Evolutionary conservation across 768 basidiomycete species (phyloP), one percentile per base, ranked within the genome.

Genomic region (Amanita subjunquillea): DNA sequence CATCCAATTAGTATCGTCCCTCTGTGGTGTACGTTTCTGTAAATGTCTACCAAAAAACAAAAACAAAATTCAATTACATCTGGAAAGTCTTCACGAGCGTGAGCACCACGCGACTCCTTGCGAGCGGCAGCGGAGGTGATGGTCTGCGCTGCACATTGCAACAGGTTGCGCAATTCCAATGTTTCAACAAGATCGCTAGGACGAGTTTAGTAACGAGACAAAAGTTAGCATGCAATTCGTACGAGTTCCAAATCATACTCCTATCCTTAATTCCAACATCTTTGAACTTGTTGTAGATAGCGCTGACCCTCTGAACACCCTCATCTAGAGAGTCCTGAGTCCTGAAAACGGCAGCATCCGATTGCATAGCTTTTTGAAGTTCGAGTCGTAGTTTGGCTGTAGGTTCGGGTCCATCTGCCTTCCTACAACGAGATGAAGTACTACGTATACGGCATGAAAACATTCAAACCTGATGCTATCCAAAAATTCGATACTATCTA

Each of bases 181-280:
- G 94, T 98, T 73, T 99, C 96, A 56, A 98, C 78, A 54, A 99
- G 84, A 66, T 99, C 96, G 59, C 91, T 94, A 56, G 39, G n/a
- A 44, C 56, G 34, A 30, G 34, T 48, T 41, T 27, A 55, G 42
- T 23, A 27, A 27, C 37, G 34, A 37, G 12, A 27, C 48, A 32
- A n/a, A 42, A 23, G 36, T 6, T 32, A 37, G 46, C 48, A 25
- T 2, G 37, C 22, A 23, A 39, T 17, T 64, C 91, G 57, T 62
- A 95, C 93, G 91, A 91, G 74, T 98, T 97, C 96, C 95, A 99
- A 69, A 98, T 96, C 94, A 98, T 90, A 70, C 90, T 91, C 64
- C 96, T 79, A 69, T 98, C 96, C 75, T 96, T 93, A 75, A 96
- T 90, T 50, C 94, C 90, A 58, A 99, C 88, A 41, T 95, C 79